Conservation (phyloP, 169 alveolate species). For the Hammondia hammondi region DNA sequence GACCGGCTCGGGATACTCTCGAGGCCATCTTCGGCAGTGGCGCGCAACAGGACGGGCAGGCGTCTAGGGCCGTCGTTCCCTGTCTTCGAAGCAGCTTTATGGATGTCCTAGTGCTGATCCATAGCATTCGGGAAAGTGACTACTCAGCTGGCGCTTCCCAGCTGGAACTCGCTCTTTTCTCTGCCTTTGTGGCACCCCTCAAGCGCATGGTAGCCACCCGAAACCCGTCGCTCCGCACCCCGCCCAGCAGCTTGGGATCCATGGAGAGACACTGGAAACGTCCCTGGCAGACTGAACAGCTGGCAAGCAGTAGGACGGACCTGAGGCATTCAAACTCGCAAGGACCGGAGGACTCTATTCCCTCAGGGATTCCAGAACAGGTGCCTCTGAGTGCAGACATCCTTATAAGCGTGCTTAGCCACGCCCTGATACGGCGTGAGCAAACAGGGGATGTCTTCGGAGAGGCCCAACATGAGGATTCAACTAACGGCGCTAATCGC, state of each 20-base stretch:
- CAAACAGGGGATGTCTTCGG: neutral
- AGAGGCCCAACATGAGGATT: neutral
- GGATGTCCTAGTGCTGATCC: neutral
- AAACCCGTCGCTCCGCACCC: neutral
- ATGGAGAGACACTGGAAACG: neutral
- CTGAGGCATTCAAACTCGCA: neutral
- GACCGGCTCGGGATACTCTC: no score
- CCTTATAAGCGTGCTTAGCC: neutral
- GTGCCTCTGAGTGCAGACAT: neutral
- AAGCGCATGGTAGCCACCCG: neutral
- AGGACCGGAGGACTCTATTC: neutral
- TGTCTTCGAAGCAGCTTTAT: no score
- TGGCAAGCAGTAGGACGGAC: neutral
- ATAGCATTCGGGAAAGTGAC: neutral
- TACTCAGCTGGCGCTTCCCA: neutral
- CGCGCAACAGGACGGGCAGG: no score
- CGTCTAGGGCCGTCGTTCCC: no score
- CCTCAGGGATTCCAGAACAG: neutral
- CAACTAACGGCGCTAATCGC: neutral
- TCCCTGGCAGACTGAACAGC: neutral
- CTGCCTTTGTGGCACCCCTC: neutral
- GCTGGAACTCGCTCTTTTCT: neutral
- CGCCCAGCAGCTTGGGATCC: neutral
- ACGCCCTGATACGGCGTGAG: neutral
- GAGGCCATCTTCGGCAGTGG: no score